Conservation (phyloP, 306 rosid species). For the Rosa persica region DNA sequence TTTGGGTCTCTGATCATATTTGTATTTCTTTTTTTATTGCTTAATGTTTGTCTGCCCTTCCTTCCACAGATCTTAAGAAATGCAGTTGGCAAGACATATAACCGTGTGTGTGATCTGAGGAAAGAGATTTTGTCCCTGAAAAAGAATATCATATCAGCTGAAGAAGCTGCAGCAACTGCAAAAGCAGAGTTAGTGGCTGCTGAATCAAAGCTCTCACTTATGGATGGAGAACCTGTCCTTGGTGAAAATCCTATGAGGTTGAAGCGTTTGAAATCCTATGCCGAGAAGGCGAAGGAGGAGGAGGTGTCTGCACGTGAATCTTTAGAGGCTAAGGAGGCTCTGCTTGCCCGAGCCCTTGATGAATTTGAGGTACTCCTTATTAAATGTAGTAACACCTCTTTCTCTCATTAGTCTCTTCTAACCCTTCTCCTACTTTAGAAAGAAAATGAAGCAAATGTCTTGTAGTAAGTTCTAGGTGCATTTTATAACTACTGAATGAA, state of each 20-base stretch:
- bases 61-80: constrained; percentile 70
- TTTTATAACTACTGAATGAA: background rate
- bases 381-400: background rate
- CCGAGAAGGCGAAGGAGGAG: constrained; percentile 80
- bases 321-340: constrained; percentile 95
- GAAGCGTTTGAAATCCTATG: constrained; percentile 74
- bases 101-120: constrained; percentile 92
- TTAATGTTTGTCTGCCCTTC: constrained; percentile 1
- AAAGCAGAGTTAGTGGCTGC: constrained; percentile 66
- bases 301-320: constrained; percentile 66
- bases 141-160: constrained; percentile 62
- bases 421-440: background rate
- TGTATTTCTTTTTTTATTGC: background rate
- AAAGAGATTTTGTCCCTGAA: constrained; percentile 76
- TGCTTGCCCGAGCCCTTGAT: constrained; percentile 79
- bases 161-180: constrained; percentile 63
- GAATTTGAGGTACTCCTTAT: constrained; percentile 75
- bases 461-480: background rate
- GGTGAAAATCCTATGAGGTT: constrained; percentile 82
- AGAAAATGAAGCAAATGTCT: background rate
- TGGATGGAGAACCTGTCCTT: constrained; percentile 93
- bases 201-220: constrained; percentile 80
- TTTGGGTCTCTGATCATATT: background rate
- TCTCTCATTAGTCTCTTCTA: background rate
- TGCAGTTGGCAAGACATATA: constrained; percentile 83